phyloP scores from a whole-genome alignment of 768 basidiomycete genomes.

The Lyophyllum shimeji region DNA sequence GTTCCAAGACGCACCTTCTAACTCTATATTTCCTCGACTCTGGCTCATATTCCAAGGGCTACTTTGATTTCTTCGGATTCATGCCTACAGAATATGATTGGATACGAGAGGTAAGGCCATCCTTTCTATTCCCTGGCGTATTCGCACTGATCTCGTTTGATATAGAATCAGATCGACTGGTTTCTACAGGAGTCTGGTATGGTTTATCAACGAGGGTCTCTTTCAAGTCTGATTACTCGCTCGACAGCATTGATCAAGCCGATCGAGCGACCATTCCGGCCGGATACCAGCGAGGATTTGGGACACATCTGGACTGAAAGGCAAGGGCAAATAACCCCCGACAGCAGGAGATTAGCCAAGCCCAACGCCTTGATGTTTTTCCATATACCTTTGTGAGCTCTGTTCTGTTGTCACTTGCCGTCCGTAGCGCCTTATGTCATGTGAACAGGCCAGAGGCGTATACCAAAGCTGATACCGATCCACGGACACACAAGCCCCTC shows the following conservation, averaged over 20 bases:
- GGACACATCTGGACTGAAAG: constrained; percentile 61
- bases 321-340: constrained; percentile 61
- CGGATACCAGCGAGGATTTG: constrained; percentile 72
- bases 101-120: constrained; percentile 58
- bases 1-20: constrained; percentile 85
- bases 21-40: constrained; percentile 93
- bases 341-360: constrained; percentile 66
- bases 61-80: constrained; percentile 60
- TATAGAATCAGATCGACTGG: constrained; percentile 85
- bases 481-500: constrained; percentile 56
- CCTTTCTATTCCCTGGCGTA: not conserved
- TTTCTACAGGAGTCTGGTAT: constrained; percentile 77
- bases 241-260: constrained; percentile 55
- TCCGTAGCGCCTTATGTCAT: constrained; percentile 1
- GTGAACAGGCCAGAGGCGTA: constrained; percentile 71
- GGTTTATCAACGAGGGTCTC: constrained; percentile 9
- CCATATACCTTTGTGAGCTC: constrained; percentile 87
- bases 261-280: constrained; percentile 82
- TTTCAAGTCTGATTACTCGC: not conserved
- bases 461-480: constrained; percentile 61
- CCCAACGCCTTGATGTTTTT: constrained; percentile 98
- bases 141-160: not conserved
- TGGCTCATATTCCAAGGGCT: constrained; percentile 67
- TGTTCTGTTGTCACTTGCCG: not conserved
- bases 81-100: constrained; percentile 82